Evolutionary conservation across 805 yeast species (phyloP).

Genomic region (Lachancea sp.): DNA sequence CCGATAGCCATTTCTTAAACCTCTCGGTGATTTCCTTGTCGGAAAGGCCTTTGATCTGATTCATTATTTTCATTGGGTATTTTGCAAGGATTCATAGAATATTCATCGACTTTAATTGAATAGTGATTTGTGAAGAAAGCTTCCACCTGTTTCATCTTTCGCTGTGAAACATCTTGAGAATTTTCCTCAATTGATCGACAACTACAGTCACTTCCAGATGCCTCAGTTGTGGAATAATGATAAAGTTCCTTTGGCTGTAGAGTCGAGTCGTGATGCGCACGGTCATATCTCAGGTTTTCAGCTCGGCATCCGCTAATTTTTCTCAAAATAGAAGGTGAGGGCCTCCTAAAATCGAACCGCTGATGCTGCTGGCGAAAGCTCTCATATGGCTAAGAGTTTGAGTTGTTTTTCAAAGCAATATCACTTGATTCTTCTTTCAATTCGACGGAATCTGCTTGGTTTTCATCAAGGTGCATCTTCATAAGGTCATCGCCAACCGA

Average conservation of each 20-base stretch:
- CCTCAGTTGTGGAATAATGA: background rate
- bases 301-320: background rate
- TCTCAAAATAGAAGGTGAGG: background rate
- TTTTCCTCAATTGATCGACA: background rate
- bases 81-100: constrained; percentile 4
- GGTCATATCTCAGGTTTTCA: background rate
- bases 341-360: background rate
- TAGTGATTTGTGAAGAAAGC: background rate
- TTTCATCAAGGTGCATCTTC: too few relatives aligned
- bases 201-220: background rate
- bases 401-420: too few relatives aligned
- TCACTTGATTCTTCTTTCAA: too few relatives aligned
- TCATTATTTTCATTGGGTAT: constrained; percentile 1
- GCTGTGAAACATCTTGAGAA: background rate
- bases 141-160: background rate
- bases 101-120: constrained; percentile 7
- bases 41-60: background rate
- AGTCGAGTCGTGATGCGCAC: background rate
- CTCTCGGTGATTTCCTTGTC: background rate
- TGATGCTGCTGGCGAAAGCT: too few relatives aligned
- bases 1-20: background rate
- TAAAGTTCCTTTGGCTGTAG: background rate
- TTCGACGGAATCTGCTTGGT: too few relatives aligned
- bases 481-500: too few relatives aligned
- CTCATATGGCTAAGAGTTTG: too few relatives aligned